Percentiles rank a stretch among this genome's conserved stretches.
Conservation (phyloP, 768 basidiomycete species). For the Leccinum longicurvipes region DNA sequence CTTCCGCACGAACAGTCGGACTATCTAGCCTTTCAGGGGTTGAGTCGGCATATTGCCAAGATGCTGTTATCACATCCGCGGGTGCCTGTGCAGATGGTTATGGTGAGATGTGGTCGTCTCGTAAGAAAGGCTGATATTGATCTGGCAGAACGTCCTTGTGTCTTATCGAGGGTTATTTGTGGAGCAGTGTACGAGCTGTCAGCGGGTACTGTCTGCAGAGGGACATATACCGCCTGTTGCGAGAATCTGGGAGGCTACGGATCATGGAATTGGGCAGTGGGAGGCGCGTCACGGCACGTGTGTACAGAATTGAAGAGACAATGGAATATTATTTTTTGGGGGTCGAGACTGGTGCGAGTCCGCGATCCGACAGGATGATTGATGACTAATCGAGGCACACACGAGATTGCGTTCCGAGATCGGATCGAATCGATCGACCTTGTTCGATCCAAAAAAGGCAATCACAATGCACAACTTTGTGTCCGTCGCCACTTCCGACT, state of each 20-base stretch:
- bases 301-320: constrained; percentile 21
- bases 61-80: constrained; percentile 54
- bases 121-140: neutral
- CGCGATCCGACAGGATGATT: neutral
- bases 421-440: constrained; percentile 19
- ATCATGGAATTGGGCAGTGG: constrained; percentile 39
- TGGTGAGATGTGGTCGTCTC: constrained; percentile 36
- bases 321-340: neutral
- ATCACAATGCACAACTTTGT: constrained; percentile 11
- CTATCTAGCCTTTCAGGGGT: constrained; percentile 57
- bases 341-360: neutral
- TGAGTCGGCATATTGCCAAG: constrained; percentile 64
- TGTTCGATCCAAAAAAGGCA: constrained; percentile 24
- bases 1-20: constrained; percentile 67
- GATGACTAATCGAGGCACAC: constrained; percentile 10
- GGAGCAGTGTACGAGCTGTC: constrained; percentile 55
- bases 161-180: constrained; percentile 63
- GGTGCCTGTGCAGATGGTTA: constrained; percentile 50
- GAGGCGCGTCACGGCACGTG: constrained; percentile 51
- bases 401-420: constrained; percentile 17
- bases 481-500: neutral
- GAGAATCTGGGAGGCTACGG: constrained; percentile 43
- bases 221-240: constrained; percentile 73
- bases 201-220: constrained; percentile 64
- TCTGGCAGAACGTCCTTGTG: constrained; percentile 44